Evolutionary conservation across 352 stramenopile genomes (phyloP), one percentile per base, ranked within the genome.

Genomic region (Pythium dissimile): DNA sequence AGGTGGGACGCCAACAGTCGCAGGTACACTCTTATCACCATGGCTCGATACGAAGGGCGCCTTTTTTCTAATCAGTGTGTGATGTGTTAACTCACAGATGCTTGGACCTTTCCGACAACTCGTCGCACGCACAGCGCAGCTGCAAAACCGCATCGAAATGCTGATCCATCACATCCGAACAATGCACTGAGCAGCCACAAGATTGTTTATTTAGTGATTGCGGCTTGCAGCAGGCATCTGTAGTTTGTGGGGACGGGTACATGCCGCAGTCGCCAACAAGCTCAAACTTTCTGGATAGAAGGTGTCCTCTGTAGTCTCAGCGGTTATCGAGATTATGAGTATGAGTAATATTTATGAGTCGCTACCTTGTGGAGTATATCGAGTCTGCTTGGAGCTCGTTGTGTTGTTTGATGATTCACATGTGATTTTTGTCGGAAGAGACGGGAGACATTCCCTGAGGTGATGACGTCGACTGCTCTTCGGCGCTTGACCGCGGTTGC

Each of bases 91-190:
- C n/a, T n/a, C 53, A 15, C 23, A 81, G 50, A 71, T 73, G 38
- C 52, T 72, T 15, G 63, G 73, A 39, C 69, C 75, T 15, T 66
- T 84, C 43, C 79, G 75, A 43, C 69, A 73, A 26, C 62, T 89
- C 24, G 79, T 89, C 26, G 69, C 73, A 39, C 70, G 75, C 38
- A 69, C 79, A 5, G 73, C 64, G 42, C 45, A 44, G 27, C 71
- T 83, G 41, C 79, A 89, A 52, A 76, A 62, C 16, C 73, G 69
- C 21, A 89, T 89, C 53, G 66, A 76, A 16, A 26, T 39, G 23
- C 59, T 89, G 27, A 70, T 80, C 41, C 32, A 58, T 4, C 45
- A 34, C n/a, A 63, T 68, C 28, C 34, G 43, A 31, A 30, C 27
- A 15, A 59, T 59, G 32, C 18, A 41, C 31, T 67, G 51, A 62